phyloP scores from a whole-genome alignment of 176 grass and related monocot species.

The Puya raimondii region DNA sequence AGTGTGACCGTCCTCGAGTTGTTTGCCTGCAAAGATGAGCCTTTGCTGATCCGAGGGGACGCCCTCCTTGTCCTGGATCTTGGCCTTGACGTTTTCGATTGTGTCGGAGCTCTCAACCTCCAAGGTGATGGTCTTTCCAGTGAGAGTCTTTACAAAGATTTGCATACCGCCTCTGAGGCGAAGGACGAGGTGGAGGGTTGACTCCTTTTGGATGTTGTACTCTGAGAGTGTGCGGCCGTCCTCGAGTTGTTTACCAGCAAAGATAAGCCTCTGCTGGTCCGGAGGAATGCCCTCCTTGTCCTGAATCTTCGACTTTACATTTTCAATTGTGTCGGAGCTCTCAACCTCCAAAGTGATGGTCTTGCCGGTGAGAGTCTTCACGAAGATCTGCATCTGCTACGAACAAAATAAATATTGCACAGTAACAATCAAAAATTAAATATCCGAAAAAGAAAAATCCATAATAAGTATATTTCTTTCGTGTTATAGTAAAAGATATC shows the following conservation, averaged over 20 bases:
- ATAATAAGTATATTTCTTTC: too few relatives aligned
- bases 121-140: not conserved
- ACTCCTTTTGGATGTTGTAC: conserved; percentile 40
- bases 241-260: conserved; percentile 27
- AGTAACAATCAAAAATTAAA: not conserved
- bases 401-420: not conserved
- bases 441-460: not conserved
- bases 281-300: conserved; percentile 32
- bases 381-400: conserved; percentile 31
- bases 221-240: conserved; percentile 28
- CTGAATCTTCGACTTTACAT: conserved; percentile 30
- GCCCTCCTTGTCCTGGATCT: not conserved
- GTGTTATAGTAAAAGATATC: too few relatives aligned
- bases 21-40: not conserved
- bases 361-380: conserved; percentile 29
- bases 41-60: not conserved
- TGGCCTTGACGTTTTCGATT: not conserved
- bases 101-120: not conserved
- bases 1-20: not conserved
- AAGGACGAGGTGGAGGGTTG: conserved; percentile 33
- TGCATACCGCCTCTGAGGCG: conserved; percentile 13
- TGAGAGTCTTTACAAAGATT: not conserved
- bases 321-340: conserved; percentile 28
- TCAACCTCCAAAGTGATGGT: conserved; percentile 30
- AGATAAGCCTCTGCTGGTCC: conserved; percentile 29